Percentiles rank a stretch among this genome's conserved stretches.
Conservation (phyloP, 257 asterid species). For the Solanum arcanum region DNA sequence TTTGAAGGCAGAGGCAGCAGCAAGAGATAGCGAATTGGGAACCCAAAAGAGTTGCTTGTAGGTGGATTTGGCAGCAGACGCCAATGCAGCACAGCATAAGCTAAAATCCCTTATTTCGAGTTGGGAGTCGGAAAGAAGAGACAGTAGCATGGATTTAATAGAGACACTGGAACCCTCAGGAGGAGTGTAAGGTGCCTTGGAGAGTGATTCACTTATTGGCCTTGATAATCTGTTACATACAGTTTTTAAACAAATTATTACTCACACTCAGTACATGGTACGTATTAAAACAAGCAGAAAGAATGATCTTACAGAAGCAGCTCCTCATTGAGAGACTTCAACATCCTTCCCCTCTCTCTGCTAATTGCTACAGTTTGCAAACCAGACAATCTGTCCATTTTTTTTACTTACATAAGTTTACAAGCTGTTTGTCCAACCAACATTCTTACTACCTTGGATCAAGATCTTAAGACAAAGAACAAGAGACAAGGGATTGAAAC, state of each 20-base stretch:
- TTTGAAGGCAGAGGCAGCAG: constrained; percentile 37
- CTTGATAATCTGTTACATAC: constrained; percentile 31
- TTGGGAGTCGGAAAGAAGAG: constrained; percentile 21
- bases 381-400: not conserved
- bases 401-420: not conserved
- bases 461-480: not conserved
- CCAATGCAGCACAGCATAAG: constrained; percentile 65
- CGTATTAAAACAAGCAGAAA: not conserved
- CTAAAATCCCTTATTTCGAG: constrained; percentile 34
- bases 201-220: constrained; percentile 28
- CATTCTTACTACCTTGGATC: not conserved
- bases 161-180: constrained; percentile 45
- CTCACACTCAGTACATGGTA: not conserved
- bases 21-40: constrained; percentile 33
- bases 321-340: not conserved
- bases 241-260: not conserved
- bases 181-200: constrained; percentile 40
- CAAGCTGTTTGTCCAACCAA: not conserved
- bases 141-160: constrained; percentile 51
- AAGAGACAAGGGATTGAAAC: not conserved
- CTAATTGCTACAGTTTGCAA: not conserved
- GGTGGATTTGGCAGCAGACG: constrained; percentile 49
- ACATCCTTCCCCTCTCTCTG: not conserved
- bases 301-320: not conserved
- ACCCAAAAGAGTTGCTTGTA: constrained; percentile 62